Base-by-base conservation (phyloP, 345 rosid genomes). In the Eucalyptus tenuipes region DNA sequence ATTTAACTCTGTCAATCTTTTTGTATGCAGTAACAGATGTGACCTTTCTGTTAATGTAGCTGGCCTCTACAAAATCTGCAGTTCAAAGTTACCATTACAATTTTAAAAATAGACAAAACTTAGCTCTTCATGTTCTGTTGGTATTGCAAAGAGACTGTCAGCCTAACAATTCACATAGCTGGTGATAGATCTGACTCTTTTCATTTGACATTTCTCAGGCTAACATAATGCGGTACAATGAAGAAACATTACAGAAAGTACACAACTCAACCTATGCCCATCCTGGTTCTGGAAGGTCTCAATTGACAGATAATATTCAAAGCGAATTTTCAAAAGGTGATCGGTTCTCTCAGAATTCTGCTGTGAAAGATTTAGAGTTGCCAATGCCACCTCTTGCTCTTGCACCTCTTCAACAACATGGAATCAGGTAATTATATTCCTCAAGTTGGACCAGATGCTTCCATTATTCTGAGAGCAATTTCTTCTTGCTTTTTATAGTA, bases 311-410 rank as follows among this genome's bases (percentile, higher is more conserved):
- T 89, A 88, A 90, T 86, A 81, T 90, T 80, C 89, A 93, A 16
- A 91, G 92, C 82, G 92, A 92, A 75, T 55, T 86, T 31, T 59
- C 87, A 57, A 89, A 49, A 45, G 48, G 71, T 89, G 87, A 64
- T 85, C 90, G 81, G 86, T 92, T 89, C 68, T 93, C 95, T 61
- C 91, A 90, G 50, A 90, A 91, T 91, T 86, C 94, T 52, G 92
- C 93, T 87, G 84, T 88, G 45, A 90, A 92, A 90, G 99, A 97
- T 93, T 89, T 93, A 87, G 99, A 96, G 91, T 93, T 97, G 97
- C 99, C 97, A 68, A 96, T 95, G 98, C 98, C 99, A 88, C 99
- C 99, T 89, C 87, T 93, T 88, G 92, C 97, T 80, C 95, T 97
- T 89, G 92, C 95, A 82, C 96, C 98, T 22, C 82, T 94, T 52